A percentile compares a stretch with the other conserved stretches of the same genome.
phyloP scores from a whole-genome alignment of 805 yeast genomes.

The Saitoella complicata region DNA sequence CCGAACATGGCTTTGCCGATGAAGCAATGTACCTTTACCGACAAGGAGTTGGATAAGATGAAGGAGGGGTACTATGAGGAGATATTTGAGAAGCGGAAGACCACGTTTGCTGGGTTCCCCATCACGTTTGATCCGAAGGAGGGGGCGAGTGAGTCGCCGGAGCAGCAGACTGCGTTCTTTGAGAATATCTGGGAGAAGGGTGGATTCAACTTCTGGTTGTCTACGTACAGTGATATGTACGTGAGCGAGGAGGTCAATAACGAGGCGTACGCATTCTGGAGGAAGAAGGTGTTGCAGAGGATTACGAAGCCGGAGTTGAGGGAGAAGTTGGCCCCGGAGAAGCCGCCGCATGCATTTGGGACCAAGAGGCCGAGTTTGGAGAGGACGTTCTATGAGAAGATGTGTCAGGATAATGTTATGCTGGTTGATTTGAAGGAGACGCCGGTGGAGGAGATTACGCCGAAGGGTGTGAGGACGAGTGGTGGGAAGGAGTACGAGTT shows the following conservation, averaged over 20 bases:
- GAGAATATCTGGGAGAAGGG: slow-evolving; percentile 16
- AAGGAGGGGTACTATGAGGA: slow-evolving; percentile 4
- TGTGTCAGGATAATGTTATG: slow-evolving; percentile 17
- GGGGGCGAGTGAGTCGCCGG: slow-evolving; percentile 12
- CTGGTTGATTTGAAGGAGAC: slow-evolving; percentile 15
- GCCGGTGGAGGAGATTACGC: slow-evolving; percentile 14
- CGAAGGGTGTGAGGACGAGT: slow-evolving; percentile 11
- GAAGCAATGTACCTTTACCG: slow-evolving; percentile 10
- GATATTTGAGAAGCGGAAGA: slow-evolving; percentile 9
- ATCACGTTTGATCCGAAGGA: slow-evolving; percentile 8
- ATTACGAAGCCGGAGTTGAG: slow-evolving; percentile 14
- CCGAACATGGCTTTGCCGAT: slow-evolving; percentile 18
- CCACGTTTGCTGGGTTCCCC: slow-evolving; percentile 14
- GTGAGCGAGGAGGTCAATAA: slow-evolving; percentile 12
- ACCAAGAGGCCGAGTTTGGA: slow-evolving; percentile 17
- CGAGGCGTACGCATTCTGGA: slow-evolving; percentile 16
- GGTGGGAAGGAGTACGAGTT: slow-evolving; percentile 11
- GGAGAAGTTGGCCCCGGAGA: slow-evolving; percentile 15
- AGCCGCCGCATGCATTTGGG: slow-evolving; percentile 17
- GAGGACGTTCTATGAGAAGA: slow-evolving; percentile 15
- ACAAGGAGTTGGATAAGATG: slow-evolving; percentile 2
- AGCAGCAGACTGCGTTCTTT: slow-evolving; percentile 13
- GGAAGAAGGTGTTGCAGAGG: slow-evolving; percentile 10
- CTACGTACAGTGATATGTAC: slow-evolving; percentile 14
- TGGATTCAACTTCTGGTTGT: slow-evolving; percentile 19